phyloP scores from a whole-genome alignment of 2,329 filamentous ascomycete species.

The Trichophyton verrucosum region DNA sequence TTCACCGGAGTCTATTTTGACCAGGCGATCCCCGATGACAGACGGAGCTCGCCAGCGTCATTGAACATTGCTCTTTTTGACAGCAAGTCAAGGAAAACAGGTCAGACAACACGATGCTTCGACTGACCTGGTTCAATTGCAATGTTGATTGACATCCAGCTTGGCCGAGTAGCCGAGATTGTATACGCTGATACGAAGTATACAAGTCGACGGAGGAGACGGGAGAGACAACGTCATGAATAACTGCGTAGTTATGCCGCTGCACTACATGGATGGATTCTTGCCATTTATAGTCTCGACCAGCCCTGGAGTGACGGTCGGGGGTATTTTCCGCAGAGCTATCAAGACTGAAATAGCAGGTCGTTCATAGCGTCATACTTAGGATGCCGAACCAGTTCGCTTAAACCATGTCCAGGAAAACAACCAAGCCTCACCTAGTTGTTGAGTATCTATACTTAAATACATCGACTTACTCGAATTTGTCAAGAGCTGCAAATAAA shows the following conservation, averaged over 20 bases:
- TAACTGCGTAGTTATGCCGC: neutral
- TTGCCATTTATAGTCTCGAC: neutral
- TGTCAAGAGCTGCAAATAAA: neutral
- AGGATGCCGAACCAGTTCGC: neutral
- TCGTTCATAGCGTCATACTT: neutral
- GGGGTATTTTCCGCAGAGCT: neutral
- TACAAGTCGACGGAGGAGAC: neutral
- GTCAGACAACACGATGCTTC: no score
- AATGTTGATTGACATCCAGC: no score
- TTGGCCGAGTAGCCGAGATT: no score
- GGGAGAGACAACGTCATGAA: neutral
- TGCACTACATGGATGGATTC: neutral
- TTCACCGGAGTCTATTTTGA: neutral
- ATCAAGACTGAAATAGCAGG: neutral
- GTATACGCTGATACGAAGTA: no score
- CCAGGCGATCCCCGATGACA: neutral
- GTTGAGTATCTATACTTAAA: neutral
- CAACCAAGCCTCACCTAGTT: neutral
- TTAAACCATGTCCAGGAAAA: neutral
- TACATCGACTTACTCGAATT: neutral
- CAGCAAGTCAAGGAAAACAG: no score
- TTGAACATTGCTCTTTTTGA: no score
- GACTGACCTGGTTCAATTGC: no score
- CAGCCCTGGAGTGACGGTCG: neutral
- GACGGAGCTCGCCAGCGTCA: no score